Evolutionary conservation across 768 basidiomycete genomes (phyloP).

Genomic region (Suillus clintonianus): DNA sequence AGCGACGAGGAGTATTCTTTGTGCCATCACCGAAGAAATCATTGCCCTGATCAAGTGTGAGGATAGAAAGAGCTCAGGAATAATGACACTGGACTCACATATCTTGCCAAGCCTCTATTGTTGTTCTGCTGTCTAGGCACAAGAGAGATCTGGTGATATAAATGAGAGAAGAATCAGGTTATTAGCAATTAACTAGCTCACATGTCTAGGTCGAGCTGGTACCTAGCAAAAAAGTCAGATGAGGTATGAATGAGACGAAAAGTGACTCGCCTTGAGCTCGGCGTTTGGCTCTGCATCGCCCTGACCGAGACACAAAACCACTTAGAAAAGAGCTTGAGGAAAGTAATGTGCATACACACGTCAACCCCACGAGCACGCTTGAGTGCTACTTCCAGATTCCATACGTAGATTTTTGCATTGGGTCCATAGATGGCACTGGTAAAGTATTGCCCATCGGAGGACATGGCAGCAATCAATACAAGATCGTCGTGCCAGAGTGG

Average conservation of each 20-base stretch:
- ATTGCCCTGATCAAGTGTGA: background rate
- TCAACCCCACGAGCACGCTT: background rate
- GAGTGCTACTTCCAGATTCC: conserved; percentile 57
- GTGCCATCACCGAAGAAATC: background rate
- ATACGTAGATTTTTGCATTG: conserved; percentile 75
- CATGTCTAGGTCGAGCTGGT: background rate
- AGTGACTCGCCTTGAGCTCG: background rate
- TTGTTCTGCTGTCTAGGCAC: background rate
- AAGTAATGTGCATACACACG: background rate
- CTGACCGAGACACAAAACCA: background rate
- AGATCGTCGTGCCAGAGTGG: conserved; percentile 77
- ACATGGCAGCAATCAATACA: conserved; percentile 74
- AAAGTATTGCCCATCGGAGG: conserved; percentile 75
- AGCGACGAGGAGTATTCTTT: background rate
- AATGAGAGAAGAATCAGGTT: background rate
- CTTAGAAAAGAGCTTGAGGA: background rate
- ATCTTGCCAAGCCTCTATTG: background rate
- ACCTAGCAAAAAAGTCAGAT: too few relatives aligned
- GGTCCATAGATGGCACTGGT: conserved; percentile 67
- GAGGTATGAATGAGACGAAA: background rate
- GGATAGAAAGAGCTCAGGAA: background rate
- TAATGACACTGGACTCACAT: background rate
- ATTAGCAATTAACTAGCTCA: background rate
- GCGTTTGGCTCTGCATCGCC: background rate
- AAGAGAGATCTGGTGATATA: background rate